Evolutionary conservation across 192 early-diverging fungal species (phyloP).

Genomic region (Glomus cerebriforme): DNA sequence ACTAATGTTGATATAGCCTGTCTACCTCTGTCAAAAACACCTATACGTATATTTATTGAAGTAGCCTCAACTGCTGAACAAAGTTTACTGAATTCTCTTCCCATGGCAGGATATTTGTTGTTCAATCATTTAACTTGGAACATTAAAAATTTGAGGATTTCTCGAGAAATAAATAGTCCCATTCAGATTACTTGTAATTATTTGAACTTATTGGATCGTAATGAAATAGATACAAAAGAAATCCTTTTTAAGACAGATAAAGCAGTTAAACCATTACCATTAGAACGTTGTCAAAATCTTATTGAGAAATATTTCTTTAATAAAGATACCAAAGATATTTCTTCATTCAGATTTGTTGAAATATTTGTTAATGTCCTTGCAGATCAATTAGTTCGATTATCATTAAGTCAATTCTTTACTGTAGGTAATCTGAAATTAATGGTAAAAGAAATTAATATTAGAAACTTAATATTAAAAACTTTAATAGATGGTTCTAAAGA

Average conservation of each 20-base stretch:
- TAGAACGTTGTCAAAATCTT: conserved; percentile 11
- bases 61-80: conserved; percentile 29
- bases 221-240: conserved; percentile 12
- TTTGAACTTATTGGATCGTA: not conserved
- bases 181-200: conserved; percentile 27
- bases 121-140: conserved; percentile 15
- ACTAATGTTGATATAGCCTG: not conserved
- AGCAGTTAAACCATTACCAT: not conserved
- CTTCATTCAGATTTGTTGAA: conserved; percentile 31
- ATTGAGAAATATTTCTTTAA: conserved; percentile 31
- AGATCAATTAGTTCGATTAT: conserved; percentile 33
- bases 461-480: conserved; percentile 14
- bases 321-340: not conserved
- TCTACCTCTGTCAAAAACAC: not conserved
- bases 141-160: conserved; percentile 16
- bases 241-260: not conserved
- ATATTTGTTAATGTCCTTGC: conserved; percentile 35
- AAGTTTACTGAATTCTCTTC: conserved; percentile 20
- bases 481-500: conserved; percentile 18
- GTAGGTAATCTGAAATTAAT: conserved; percentile 31
- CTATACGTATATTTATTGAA: conserved; percentile 25
- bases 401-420: conserved; percentile 25
- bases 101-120: not conserved
- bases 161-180: conserved; percentile 21
- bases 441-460: conserved; percentile 12